A percentile compares a stretch with the other conserved stretches of the same genome.
phyloP scores from a whole-genome alignment of 2,329 filamentous ascomycete genomes.

The Lachnellula cervina region DNA sequence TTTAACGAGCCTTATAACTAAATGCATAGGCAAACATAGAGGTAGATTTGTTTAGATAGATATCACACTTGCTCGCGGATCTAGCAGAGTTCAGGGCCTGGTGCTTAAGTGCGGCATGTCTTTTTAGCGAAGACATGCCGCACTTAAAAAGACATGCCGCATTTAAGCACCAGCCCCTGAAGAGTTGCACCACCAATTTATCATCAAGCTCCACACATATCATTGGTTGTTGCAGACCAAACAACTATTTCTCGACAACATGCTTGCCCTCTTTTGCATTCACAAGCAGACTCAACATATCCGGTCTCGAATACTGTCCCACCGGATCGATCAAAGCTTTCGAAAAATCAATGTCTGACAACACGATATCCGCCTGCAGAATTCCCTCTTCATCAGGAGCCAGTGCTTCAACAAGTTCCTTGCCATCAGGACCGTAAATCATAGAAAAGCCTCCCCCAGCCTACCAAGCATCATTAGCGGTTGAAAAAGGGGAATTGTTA shows the following conservation, averaged over 20 bases:
- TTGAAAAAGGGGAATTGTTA: not conserved
- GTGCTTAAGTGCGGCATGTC: too few species aligned
- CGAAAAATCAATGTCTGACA: conserved; percentile 10
- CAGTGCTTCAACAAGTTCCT: conserved; percentile 26
- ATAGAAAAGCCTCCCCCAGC: conserved; percentile 26
- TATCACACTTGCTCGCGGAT: too few species aligned
- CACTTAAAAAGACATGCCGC: too few species aligned
- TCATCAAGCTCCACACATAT: too few species aligned
- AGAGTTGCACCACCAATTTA: too few species aligned
- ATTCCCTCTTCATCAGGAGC: conserved; percentile 32
- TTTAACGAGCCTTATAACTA: too few species aligned
- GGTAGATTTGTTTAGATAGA: too few species aligned
- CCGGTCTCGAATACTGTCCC: conserved; percentile 24
- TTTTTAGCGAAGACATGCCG: too few species aligned
- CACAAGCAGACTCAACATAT: conserved; percentile 20
- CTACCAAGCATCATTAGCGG: not conserved
- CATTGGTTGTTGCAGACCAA: too few species aligned
- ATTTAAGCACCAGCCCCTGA: too few species aligned
- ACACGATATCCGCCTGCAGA: conserved; percentile 34
- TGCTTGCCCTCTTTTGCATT: conserved; percentile 1
- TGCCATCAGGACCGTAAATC: conserved; percentile 31
- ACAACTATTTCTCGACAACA: conserved; percentile 2
- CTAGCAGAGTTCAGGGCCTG: too few species aligned
- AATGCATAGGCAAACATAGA: too few species aligned
- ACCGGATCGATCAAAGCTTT: conserved; percentile 21